phyloP scores from a whole-genome alignment of 78 protist species.

The Bodo saltans region DNA sequence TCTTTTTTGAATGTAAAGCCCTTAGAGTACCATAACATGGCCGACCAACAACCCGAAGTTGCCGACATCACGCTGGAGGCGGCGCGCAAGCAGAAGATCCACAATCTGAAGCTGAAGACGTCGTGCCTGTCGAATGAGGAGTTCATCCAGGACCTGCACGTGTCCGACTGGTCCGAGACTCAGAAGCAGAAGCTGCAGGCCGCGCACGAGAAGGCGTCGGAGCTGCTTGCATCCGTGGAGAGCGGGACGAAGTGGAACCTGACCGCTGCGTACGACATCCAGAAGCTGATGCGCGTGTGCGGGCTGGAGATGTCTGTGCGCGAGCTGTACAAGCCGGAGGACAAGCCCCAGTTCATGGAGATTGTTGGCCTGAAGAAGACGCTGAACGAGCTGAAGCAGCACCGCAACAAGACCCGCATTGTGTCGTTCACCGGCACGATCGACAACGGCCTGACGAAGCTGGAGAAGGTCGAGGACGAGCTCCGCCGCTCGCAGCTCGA shows the following conservation, averaged over 20 bases:
- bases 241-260: slow-evolving; percentile 21
- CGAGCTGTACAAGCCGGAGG: slow-evolving; percentile 27
- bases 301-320: slow-evolving; percentile 19
- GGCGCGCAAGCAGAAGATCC: slow-evolving; percentile 38
- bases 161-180: slow-evolving; percentile 12
- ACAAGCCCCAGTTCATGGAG: slow-evolving; percentile 26
- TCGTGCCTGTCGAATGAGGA: slow-evolving; percentile 21
- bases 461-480: slow-evolving; percentile 19
- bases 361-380: neutral
- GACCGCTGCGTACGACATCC: slow-evolving; percentile 20
- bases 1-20: no score
- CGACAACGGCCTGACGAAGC: slow-evolving; percentile 24
- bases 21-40: no score
- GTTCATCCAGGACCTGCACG: slow-evolving; percentile 27
- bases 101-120: slow-evolving; percentile 34
- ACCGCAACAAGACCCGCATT: slow-evolving; percentile 19
- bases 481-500: slow-evolving; percentile 21
- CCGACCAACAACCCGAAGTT: neutral
- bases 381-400: slow-evolving; percentile 10
- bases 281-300: slow-evolving; percentile 29
- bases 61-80: slow-evolving; percentile 31
- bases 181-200: slow-evolving; percentile 23
- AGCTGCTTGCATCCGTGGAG: slow-evolving; percentile 8
- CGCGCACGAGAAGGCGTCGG: slow-evolving; percentile 4
- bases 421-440: slow-evolving; percentile 19